Base-by-base conservation (phyloP, 2,329 filamentous ascomycete genomes). In the Parascedosporium putredinis region DNA sequence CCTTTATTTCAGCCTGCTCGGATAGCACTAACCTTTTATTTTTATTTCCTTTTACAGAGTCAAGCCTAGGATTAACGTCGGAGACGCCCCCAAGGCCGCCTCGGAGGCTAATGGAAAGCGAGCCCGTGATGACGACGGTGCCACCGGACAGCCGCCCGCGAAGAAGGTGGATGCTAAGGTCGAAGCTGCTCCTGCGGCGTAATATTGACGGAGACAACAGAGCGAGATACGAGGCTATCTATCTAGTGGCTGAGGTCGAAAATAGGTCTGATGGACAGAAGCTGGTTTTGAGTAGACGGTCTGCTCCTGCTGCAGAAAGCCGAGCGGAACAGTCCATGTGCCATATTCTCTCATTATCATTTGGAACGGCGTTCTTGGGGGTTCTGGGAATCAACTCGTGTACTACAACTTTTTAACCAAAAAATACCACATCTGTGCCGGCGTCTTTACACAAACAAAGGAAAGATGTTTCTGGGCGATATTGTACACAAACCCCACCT, bases 151-250 rank as follows among this genome's bases (percentile, higher is more conserved):
- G n/a, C 69, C 70, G 51, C 75, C 71, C 25, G 71, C 77, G 18
- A 84, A 84, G 72, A 84, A 83, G 68, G 72, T 80, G 36, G 77
- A 83, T 55, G 66, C 61, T 60, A 78, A 78, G 67, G 60, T 67
- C 43, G 62, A 64, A 33, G 55, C 56, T 47, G 40, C 40, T 20
- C 4, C 34, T 16, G 34, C 20, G 14, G 42, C 42, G 22, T 25
- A 25, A 25, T 25, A n/a, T 20, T 25, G 8, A n/a, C 14, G 14
- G 25, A 10, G 42, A 45, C 12, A 23, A n/a, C 27, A 25, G 23
- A 25, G 6, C 34, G 16, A 40, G n/a, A 7, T 14, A 20, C 38
- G 23, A 42, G 38, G 18, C 12, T 42, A 20, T 14, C 33, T 18
- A 36, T 42, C 16, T 10, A 22, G 16, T 42, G 38, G 20, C 23